phyloP scores from a whole-genome alignment of 352 stramenopile genomes.

The Globisporangium okanoganense region DNA sequence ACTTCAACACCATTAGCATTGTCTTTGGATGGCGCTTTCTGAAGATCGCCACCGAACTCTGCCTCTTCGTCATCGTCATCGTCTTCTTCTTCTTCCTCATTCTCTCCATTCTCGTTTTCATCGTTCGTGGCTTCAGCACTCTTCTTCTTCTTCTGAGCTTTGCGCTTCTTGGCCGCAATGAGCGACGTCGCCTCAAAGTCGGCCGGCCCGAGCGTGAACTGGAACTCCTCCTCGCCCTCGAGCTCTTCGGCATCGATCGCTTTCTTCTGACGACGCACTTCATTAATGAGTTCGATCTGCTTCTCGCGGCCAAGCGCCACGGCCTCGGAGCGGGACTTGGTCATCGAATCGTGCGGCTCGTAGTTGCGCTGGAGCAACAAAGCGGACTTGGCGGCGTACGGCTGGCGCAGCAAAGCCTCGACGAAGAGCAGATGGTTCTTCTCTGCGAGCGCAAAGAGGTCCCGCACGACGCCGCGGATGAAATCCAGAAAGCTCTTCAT shows the following conservation, averaged over 20 bases:
- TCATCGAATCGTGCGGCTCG: slow-evolving; percentile 58
- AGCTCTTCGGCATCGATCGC: slow-evolving; percentile 72
- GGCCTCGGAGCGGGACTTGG: slow-evolving; percentile 55
- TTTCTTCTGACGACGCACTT: slow-evolving; percentile 63
- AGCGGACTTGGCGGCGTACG: slow-evolving; percentile 64
- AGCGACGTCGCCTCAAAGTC: slow-evolving; percentile 63
- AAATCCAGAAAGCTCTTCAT: slow-evolving; percentile 78
- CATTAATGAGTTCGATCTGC: slow-evolving; percentile 51
- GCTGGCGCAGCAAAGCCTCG: slow-evolving; percentile 64
- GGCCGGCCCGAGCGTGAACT: slow-evolving; percentile 55
- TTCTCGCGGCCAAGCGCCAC: slow-evolving; percentile 60
- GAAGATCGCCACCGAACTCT: slow-evolving; percentile 16
- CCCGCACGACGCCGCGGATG: slow-evolving; percentile 64
- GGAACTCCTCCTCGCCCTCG: slow-evolving; percentile 77
- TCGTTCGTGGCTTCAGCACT: neutral
- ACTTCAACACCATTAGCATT: neutral
- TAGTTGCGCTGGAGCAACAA: slow-evolving; percentile 76
- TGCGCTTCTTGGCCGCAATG: slow-evolving; percentile 17
- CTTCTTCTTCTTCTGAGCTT: neutral
- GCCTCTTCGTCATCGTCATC: slow-evolving; percentile 18
- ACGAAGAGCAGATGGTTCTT: slow-evolving; percentile 83
- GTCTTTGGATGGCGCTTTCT: neutral
- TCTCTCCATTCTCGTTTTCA: neutral
- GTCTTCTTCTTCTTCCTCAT: neutral
- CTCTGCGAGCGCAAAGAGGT: slow-evolving; percentile 77